phyloP scores from a whole-genome alignment of 2,329 filamentous ascomycete genomes.

The Ceratocystis huliohia region DNA sequence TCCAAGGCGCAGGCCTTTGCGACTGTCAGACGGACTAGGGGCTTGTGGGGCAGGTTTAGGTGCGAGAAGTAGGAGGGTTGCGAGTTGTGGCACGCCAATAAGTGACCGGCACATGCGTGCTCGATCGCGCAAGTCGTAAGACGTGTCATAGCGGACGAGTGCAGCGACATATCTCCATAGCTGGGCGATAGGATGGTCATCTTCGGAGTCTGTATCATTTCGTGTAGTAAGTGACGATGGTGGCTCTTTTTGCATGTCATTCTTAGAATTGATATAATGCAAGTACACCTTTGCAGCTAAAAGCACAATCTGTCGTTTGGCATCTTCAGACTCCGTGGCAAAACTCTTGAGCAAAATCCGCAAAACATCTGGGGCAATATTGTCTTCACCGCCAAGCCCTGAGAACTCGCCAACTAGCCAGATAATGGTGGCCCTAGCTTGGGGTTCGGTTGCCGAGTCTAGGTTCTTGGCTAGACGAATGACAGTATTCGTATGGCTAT shows the following conservation, averaged over 20 bases:
- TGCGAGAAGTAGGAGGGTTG: slow-evolving; percentile 77
- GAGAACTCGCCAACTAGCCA: slow-evolving; percentile 96
- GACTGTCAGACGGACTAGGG: slow-evolving; percentile 74
- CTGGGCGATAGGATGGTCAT: slow-evolving; percentile 55
- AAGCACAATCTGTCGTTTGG: slow-evolving; percentile 82
- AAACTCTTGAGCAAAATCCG: slow-evolving; percentile 81
- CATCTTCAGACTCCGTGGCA: slow-evolving; percentile 66
- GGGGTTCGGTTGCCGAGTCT: slow-evolving; percentile 73
- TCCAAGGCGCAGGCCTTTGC: slow-evolving; percentile 66
- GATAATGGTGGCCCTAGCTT: slow-evolving; percentile 85
- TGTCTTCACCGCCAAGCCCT: slow-evolving; percentile 64
- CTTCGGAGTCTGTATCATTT: slow-evolving; percentile 30
- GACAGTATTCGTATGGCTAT: slow-evolving; percentile 70
- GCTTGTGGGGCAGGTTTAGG: slow-evolving; percentile 89
- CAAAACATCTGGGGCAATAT: slow-evolving; percentile 84
- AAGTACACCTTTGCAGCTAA: slow-evolving; percentile 95
- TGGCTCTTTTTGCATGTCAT: slow-evolving; percentile 31
- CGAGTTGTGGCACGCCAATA: slow-evolving; percentile 71
- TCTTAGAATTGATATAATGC: slow-evolving; percentile 62
- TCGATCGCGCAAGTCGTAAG: slow-evolving; percentile 87
- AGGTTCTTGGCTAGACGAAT: slow-evolving; percentile 82
- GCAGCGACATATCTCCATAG: slow-evolving; percentile 78
- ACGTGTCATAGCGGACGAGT: slow-evolving; percentile 82
- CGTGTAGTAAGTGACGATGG: slow-evolving; percentile 27
- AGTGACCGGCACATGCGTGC: slow-evolving; percentile 79